These are phyloP conservation scores for Phialocephala sp. DNA, from an alignment of 2,329 filamentous ascomycete genomes.

Conservation along the genomic window DNA sequence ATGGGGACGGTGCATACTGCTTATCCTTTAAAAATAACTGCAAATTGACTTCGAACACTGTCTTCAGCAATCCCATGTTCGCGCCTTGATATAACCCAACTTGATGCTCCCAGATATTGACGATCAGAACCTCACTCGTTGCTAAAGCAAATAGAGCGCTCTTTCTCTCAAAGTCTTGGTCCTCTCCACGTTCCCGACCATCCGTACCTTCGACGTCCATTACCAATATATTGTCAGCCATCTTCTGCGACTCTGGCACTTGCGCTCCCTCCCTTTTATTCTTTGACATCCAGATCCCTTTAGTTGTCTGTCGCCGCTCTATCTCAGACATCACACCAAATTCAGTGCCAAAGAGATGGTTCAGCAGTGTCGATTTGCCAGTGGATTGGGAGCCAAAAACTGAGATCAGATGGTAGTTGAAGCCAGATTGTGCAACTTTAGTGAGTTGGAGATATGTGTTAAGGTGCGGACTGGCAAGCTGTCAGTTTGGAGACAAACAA, in stretches of 20 bases:
- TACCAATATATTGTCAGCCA: constrained; percentile 97
- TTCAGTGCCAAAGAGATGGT: constrained; percentile 91
- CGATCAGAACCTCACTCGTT: constrained; percentile 95
- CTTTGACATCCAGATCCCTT: constrained; percentile 99
- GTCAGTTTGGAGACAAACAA: constrained; percentile 24
- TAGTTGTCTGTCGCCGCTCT: constrained; percentile 94
- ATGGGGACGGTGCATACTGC: constrained; percentile 62
- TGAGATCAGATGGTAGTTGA: constrained; percentile 99
- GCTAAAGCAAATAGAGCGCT: constrained; percentile 96
- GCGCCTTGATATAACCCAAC: constrained; percentile 97
- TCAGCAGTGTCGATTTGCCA: constrained; percentile 95
- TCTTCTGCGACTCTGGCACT: constrained; percentile 57
- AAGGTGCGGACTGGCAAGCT: constrained; percentile 67
- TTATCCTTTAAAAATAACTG: constrained; percentile 96
- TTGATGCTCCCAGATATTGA: constrained; percentile 99
- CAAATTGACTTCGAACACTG: constrained; percentile 97
- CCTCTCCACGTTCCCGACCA: constrained; percentile 92
- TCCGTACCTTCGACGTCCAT: constrained; percentile 99
- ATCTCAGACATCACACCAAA: constrained; percentile 98
- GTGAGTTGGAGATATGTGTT: constrained; percentile 82
- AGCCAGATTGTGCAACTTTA: constrained; percentile 84
- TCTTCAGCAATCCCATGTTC: constrained; percentile 98
- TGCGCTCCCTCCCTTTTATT: constrained; percentile 72
- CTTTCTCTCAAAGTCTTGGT: constrained; percentile 99
- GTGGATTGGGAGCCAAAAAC: constrained; percentile 99